Evolutionary conservation across 73 alveolate species (phyloP), one percentile per base, ranked within the genome.

Genomic region (Paramecium pentaurelia): DNA sequence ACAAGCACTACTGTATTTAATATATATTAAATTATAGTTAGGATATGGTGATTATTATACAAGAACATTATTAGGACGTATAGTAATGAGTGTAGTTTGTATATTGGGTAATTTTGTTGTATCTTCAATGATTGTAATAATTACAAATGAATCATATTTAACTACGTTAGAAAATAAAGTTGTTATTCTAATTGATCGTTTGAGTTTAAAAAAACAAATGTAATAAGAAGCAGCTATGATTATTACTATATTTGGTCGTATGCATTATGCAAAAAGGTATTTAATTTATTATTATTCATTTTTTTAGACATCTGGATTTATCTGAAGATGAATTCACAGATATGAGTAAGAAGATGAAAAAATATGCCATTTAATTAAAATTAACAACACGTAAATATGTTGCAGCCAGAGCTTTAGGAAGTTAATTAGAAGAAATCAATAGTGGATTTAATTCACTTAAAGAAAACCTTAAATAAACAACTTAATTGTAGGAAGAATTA

Each of bases 1-100:
- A 98, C 99, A 42, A 95, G 97, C 95, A 96, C 98, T 86, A 95
- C 99, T 30, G 98, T 98, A 80, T 44, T 44, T 37, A 5, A 4
- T 49, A 73, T 70, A 70, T 0, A 9, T 18, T 64, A 28, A 42
- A 40, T 44, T 27, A 10, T 27, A 80, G 91, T 80, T 80, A 22
- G 99, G 99, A 64, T 98, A 96, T 95, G 99, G 99, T 32, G 99
- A 98, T 95, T 96, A 92, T 90, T 97, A 93, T 92, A 99, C 99
- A 34, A 93, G 96, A 45, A 98, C 99, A 37, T 97, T 95, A 71
- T 86, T 97, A 45, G 99, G 99, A 77, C 93, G 99, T 92, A 58
- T 96, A 7, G 95, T 96, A 49, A 95, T 97, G 58, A 90, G 97
- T 60, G 60, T 97, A 30, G 98, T 99, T 64, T 97, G 99, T 95